Evolutionary conservation across 108 stramenopile species (phyloP), one percentile per base, ranked within the genome.

Genomic region (Cyclotella choctawhatcheeana): DNA sequence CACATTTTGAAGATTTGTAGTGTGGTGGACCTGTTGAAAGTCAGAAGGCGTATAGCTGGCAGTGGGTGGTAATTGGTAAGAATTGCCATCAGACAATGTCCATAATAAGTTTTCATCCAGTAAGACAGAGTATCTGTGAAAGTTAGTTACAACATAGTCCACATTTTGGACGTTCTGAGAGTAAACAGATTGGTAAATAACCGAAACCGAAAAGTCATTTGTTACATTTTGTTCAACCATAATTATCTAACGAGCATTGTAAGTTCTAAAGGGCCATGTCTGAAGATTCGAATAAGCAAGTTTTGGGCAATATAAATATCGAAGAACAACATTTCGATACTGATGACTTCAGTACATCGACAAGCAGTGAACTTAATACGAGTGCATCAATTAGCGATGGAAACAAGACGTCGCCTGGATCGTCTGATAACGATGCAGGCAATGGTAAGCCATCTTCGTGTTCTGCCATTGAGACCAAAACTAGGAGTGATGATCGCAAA

Each of bases 331-430:
- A 8, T 10, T 48, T 48, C 4, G 16, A 48, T n/a, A 48, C 47
- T n/a, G 47, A 48, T n/a, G 47, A 48, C 47, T 48, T 48, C n/a
- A 48, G 47, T 48, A n/a, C 47, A 48, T 48, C 47, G 17, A 48
- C 47, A n/a, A 48, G 47, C 18, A 48, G 17, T n/a, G 47, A 48
- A n/a, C 47, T 48, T n/a, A 48, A 48, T n/a, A 48, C 47, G 12
- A n/a, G 16, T n/a, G 4, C 47, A 4, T 48, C 47, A 17, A 8
- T n/a, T n/a, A 48, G 47, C 17, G 47, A 48, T n/a, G 47, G 18
- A 17, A 10, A n/a, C n/a, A 48, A 48, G n/a, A n/a, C 47, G 4
- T 48, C 47, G 8, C 12, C 37, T 12, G 37, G 37, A 6, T 40
- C 37, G 8, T 6, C 37, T 12, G 37, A 24, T 22, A 22, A 52